Evolutionary conservation across 202 grass and related monocot species (phyloP).

Genomic region (Hordeum pubiflorum): DNA sequence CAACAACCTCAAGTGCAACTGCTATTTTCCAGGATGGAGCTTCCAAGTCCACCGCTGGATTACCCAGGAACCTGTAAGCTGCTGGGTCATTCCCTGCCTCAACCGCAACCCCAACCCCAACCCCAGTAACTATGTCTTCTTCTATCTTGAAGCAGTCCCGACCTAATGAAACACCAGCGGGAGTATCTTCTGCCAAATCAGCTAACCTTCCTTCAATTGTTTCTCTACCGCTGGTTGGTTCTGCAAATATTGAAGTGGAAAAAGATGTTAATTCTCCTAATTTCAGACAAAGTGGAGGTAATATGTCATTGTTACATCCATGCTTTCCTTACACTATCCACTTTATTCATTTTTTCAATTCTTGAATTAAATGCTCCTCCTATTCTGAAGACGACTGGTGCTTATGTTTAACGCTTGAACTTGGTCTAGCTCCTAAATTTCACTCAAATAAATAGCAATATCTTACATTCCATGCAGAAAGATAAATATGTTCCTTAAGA

Average conservation of each 20-base stretch:
- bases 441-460: not conserved
- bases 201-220: not conserved
- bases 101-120: not conserved
- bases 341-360: not conserved
- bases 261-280: conserved; percentile 26
- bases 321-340: not conserved
- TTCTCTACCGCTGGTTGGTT: conserved; percentile 23
- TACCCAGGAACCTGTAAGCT: not conserved
- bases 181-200: not conserved
- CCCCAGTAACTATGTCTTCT: not conserved
- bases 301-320: not conserved
- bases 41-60: conserved; percentile 18
- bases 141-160: conserved; percentile 26
- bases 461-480: too few relatives aligned
- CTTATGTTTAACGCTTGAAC: not conserved
- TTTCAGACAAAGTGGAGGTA: conserved; percentile 39
- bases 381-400: not conserved
- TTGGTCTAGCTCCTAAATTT: not conserved
- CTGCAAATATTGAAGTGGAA: conserved; percentile 27
- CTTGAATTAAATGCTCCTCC: not conserved
- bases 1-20: conserved; percentile 15
- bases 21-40: conserved; percentile 21
- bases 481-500: too few relatives aligned
- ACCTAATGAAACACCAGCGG: not conserved
- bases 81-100: not conserved